Percentiles rank a stretch among this genome's conserved stretches.
Conservation (phyloP, 108 stramenopile genomes). For the Nitzschia putrida region DNA sequence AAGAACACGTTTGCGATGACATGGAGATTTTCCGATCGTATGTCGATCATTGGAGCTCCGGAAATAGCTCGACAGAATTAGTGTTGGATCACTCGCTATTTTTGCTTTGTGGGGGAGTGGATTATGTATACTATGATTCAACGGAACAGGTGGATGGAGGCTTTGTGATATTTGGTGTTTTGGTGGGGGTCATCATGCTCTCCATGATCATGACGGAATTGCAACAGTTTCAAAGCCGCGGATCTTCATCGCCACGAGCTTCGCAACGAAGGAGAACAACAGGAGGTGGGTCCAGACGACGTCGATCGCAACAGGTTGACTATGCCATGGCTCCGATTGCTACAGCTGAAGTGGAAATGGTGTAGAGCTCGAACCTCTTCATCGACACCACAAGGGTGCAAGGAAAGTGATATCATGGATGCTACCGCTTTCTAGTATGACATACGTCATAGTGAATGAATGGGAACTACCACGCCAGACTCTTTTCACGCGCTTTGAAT, state of each 20-base stretch:
- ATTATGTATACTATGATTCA: constrained; percentile 16
- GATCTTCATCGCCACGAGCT: too few relatives aligned
- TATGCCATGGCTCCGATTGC: constrained; percentile 1
- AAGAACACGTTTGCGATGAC: constrained; percentile 3
- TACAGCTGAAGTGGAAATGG: constrained; percentile 11
- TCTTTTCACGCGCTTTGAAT: too few relatives aligned
- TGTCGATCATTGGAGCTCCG: constrained; percentile 3
- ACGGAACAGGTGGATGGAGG: constrained; percentile 1
- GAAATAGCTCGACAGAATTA: neutral
- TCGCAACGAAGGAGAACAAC: constrained; percentile 1
- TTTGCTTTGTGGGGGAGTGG: constrained; percentile 19
- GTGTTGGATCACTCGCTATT: constrained; percentile 12
- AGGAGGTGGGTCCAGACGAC: neutral
- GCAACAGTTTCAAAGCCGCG: constrained; percentile 8
- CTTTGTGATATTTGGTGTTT: constrained; percentile 12
- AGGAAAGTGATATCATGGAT: too few relatives aligned
- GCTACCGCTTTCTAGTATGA: too few relatives aligned
- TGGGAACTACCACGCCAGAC: too few relatives aligned
- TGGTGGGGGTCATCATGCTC: constrained; percentile 18
- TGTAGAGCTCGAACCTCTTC: neutral
- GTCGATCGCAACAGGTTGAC: neutral
- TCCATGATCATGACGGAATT: constrained; percentile 13
- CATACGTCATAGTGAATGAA: too few relatives aligned
- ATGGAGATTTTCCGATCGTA: constrained; percentile 16
- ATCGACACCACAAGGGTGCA: too few relatives aligned